A percentile compares a stretch with the other conserved stretches of the same genome.
Conservation (phyloP, 768 basidiomycete genomes). For the Auriscalpium orientale region DNA sequence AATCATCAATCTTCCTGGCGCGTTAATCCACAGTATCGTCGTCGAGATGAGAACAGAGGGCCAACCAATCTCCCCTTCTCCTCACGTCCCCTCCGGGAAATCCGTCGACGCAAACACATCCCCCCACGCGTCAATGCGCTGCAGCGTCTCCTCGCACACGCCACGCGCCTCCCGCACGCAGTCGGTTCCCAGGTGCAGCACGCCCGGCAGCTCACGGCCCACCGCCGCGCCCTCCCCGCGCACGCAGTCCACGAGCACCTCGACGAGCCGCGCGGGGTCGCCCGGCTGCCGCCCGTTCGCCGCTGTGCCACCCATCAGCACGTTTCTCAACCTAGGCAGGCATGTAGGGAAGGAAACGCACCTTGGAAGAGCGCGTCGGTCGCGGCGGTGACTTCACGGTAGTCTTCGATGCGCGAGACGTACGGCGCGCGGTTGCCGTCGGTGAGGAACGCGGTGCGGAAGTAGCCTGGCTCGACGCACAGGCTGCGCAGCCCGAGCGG, state of each 20-base stretch:
- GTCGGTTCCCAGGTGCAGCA: constrained; percentile 9
- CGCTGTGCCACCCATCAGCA: constrained; percentile 24
- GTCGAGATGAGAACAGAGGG: too few species aligned
- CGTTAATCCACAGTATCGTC: too few species aligned
- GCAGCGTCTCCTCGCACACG: neutral
- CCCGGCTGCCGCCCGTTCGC: constrained; percentile 15
- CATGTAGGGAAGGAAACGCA: too few species aligned
- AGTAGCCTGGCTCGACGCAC: constrained; percentile 34
- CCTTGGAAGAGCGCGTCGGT: too few species aligned
- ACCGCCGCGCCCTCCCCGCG: constrained; percentile 5
- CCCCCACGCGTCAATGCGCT: neutral
- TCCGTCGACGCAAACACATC: neutral
- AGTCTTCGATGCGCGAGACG: neutral
- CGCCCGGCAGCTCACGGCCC: constrained; percentile 4
- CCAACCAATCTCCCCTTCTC: too few species aligned
- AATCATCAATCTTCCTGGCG: too few species aligned
- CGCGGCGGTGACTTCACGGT: too few species aligned
- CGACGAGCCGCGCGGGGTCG: constrained; percentile 28
- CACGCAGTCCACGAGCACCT: constrained; percentile 26
- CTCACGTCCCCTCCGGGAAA: neutral
- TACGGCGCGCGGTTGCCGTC: constrained; percentile 1
- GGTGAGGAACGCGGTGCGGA: constrained; percentile 28
- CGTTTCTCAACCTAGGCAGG: too few species aligned
- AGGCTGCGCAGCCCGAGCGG: constrained; percentile 29
- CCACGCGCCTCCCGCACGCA: neutral